phyloP scores from a whole-genome alignment of 2,329 filamentous ascomycete species.

The Diaporthe humulicola region DNA sequence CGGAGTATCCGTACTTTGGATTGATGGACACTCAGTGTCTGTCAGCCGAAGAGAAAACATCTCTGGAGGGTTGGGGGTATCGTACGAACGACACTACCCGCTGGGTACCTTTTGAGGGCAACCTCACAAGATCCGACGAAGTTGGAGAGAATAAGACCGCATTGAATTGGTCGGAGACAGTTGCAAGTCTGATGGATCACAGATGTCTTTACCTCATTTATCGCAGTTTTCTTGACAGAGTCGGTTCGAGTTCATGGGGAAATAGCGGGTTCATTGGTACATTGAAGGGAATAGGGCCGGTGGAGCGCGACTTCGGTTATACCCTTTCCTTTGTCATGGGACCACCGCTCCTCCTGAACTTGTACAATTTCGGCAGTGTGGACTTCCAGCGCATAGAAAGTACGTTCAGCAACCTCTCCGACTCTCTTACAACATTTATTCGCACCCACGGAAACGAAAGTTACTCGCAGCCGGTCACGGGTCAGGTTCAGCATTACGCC shows the following conservation, averaged over 20 bases:
- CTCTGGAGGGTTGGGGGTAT: not conserved
- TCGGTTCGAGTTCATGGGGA: too few relatives aligned
- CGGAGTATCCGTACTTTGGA: not conserved
- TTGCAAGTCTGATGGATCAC: too few relatives aligned
- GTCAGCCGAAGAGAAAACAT: not conserved
- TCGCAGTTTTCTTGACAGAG: too few relatives aligned
- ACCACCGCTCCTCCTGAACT: not conserved
- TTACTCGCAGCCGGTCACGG: not conserved
- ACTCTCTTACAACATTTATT: not conserved
- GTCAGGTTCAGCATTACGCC: not conserved
- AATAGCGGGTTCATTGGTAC: too few relatives aligned
- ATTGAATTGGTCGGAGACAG: too few relatives aligned
- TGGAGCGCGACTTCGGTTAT: not conserved
- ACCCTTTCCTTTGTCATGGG: not conserved
- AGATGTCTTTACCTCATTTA: too few relatives aligned
- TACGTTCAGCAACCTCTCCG: not conserved
- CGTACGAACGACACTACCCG: not conserved
- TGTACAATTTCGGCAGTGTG: not conserved
- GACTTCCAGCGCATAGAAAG: not conserved
- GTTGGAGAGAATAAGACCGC: too few relatives aligned
- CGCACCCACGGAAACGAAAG: not conserved
- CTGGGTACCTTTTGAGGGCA: not conserved
- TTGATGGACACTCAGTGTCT: not conserved
- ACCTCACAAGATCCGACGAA: too few relatives aligned
- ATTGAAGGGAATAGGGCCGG: too few relatives aligned